phyloP scores from a whole-genome alignment of 1,284 basidiomycete species.

The Prillingera fragicola region DNA sequence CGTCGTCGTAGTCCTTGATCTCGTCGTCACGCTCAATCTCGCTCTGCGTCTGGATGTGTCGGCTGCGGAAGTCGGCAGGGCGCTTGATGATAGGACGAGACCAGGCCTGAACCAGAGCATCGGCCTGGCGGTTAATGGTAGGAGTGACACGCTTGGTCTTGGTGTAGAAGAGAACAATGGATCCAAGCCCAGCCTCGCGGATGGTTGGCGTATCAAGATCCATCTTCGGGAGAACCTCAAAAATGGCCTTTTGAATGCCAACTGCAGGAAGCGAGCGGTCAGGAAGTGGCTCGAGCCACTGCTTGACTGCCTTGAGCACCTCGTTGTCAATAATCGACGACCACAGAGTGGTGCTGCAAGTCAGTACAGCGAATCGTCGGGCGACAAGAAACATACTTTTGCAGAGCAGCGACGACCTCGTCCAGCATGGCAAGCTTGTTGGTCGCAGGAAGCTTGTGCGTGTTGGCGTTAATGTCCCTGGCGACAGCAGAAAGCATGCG shows the following conservation, averaged over 20 bases:
- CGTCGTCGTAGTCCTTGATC: slow-evolving; percentile 13
- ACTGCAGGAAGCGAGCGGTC: slow-evolving; percentile 88
- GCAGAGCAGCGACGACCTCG: slow-evolving; percentile 84
- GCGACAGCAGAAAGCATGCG: slow-evolving; percentile 83
- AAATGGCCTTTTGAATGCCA: slow-evolving; percentile 91
- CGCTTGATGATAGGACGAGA: slow-evolving; percentile 92
- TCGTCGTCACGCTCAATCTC: slow-evolving; percentile 12
- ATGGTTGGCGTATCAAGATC: slow-evolving; percentile 86
- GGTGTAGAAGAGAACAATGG: slow-evolving; percentile 90
- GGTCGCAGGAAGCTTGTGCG: slow-evolving; percentile 75
- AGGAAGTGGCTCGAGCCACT: slow-evolving; percentile 91
- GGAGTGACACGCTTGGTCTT: slow-evolving; percentile 77
- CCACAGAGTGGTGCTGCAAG: slow-evolving; percentile 65
- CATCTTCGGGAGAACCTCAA: slow-evolving; percentile 78
- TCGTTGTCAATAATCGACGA: slow-evolving; percentile 96
- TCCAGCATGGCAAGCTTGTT: slow-evolving; percentile 79
- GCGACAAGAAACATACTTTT: slow-evolving; percentile 63
- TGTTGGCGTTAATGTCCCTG: slow-evolving; percentile 75
- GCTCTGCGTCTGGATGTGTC: slow-evolving; percentile 26
- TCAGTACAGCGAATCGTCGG: slow-evolving; percentile 6
- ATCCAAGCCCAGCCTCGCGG: slow-evolving; percentile 87
- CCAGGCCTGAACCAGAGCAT: slow-evolving; percentile 80
- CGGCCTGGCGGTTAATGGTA: slow-evolving; percentile 71
- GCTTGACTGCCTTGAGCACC: slow-evolving; percentile 77
- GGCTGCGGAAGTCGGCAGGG: slow-evolving; percentile 66